Evolutionary conservation across 768 basidiomycete genomes (phyloP).

Genomic region (Lentinula sp.): DNA sequence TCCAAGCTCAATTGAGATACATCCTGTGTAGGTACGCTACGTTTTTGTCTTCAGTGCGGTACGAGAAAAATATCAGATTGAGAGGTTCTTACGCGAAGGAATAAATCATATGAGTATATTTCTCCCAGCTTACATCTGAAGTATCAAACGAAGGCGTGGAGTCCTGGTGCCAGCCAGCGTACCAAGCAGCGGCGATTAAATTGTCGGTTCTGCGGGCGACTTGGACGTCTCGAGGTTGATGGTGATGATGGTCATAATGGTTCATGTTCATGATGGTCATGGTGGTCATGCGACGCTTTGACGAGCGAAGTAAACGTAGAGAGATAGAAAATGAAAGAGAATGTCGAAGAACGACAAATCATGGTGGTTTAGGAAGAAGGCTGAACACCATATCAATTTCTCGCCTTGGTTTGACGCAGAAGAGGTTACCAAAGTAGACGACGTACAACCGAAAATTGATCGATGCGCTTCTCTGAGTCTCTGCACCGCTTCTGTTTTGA

Average conservation of each 20-base stretch:
- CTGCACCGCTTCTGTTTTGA: too few relatives aligned
- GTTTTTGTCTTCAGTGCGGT: not conserved
- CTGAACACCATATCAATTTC: not conserved
- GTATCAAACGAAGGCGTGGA: constrained; percentile 28
- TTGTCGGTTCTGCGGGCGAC: constrained; percentile 4
- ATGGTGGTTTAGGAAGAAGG: not conserved
- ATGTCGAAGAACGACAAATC: not conserved
- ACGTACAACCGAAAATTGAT: too few relatives aligned
- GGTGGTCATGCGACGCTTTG: not conserved
- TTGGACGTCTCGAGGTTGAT: not conserved
- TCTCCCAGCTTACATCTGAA: constrained; percentile 48
- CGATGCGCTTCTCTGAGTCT: too few relatives aligned
- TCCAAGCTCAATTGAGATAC: constrained; percentile 25
- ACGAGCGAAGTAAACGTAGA: not conserved
- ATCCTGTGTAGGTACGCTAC: constrained; percentile 31
- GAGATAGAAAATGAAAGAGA: not conserved
- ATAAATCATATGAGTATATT: constrained; percentile 64
- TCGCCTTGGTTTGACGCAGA: not conserved
- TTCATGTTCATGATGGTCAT: not conserved
- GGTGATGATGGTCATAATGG: not conserved
- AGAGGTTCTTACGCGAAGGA: constrained; percentile 56
- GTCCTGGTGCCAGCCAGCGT: constrained; percentile 56
- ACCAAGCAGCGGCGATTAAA: constrained; percentile 56
- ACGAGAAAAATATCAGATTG: constrained; percentile 18
- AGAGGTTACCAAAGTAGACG: not conserved